phyloP scores from a whole-genome alignment of 371 early-diverging fungal genomes.

The Dinochytrium kinnereticum region DNA sequence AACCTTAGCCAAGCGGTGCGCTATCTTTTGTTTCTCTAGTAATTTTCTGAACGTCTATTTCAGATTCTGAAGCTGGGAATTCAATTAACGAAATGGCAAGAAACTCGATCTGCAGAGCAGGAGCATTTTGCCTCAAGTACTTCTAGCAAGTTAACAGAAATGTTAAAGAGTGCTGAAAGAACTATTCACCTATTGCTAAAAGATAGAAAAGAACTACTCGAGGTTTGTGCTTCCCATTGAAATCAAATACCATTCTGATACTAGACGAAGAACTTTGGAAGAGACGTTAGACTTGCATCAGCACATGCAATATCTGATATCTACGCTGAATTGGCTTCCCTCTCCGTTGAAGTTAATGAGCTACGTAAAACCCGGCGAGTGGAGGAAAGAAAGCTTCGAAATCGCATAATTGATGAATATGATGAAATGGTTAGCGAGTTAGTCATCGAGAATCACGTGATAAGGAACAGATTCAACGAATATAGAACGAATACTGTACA shows the following conservation, averaged over 20 bases:
- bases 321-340: slow-evolving; percentile 45
- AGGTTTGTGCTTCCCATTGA: too few relatives aligned
- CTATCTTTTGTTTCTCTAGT: too few relatives aligned
- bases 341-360: slow-evolving; percentile 54
- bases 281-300: slow-evolving; percentile 52
- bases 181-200: slow-evolving; percentile 42
- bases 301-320: slow-evolving; percentile 44
- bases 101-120: slow-evolving; percentile 45
- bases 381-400: slow-evolving; percentile 55
- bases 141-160: slow-evolving; percentile 43
- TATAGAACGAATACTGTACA: slow-evolving; percentile 57
- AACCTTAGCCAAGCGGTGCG: slow-evolving; percentile 43
- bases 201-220: slow-evolving; percentile 50
- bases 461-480: slow-evolving; percentile 57
- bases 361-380: slow-evolving; percentile 48
- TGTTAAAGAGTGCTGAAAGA: slow-evolving; percentile 42
- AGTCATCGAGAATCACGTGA: slow-evolving; percentile 54
- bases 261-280: slow-evolving; percentile 23
- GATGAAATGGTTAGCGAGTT: slow-evolving; percentile 60
- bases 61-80: slow-evolving; percentile 47
- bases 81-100: slow-evolving; percentile 50
- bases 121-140: slow-evolving; percentile 50
- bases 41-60: too few relatives aligned
- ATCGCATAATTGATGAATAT: slow-evolving; percentile 57
- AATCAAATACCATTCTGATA: background rate